phyloP scores from a whole-genome alignment of 2,329 filamentous ascomycete genomes.

The Xylariaceae sp. region DNA sequence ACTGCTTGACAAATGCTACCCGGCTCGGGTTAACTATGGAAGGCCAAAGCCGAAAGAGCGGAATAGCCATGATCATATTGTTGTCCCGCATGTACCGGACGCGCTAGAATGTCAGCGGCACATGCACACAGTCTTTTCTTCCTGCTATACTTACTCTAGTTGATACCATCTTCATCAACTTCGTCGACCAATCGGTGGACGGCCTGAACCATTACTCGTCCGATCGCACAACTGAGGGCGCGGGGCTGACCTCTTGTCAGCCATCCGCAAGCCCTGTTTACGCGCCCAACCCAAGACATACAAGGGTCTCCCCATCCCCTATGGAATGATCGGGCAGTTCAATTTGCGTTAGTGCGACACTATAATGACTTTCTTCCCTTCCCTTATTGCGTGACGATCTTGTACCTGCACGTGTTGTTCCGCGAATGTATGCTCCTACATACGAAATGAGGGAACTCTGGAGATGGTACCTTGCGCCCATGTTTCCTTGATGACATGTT shows the following conservation, averaged over 20 bases:
- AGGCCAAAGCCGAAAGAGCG: neutral
- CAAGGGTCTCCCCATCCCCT: slow-evolving; percentile 37
- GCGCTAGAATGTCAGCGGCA: neutral
- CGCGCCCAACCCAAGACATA: slow-evolving; percentile 43
- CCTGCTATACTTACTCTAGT: slow-evolving; percentile 8
- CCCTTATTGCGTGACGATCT: slow-evolving; percentile 26
- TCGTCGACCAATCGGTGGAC: slow-evolving; percentile 40
- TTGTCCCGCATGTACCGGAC: neutral
- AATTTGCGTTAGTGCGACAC: slow-evolving; percentile 26
- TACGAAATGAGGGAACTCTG: slow-evolving; percentile 9
- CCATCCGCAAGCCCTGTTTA: slow-evolving; percentile 50
- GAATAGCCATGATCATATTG: slow-evolving; percentile 7
- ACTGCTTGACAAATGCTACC: slow-evolving; percentile 15
- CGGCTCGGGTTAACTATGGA: neutral
- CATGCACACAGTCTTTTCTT: neutral
- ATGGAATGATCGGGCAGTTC: slow-evolving; percentile 24
- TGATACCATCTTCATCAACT: slow-evolving; percentile 20
- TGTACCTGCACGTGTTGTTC: slow-evolving; percentile 16
- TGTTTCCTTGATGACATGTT: neutral
- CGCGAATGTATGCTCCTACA: slow-evolving; percentile 7
- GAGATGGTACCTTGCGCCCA: neutral
- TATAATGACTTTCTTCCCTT: slow-evolving; percentile 25
- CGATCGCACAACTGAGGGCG: slow-evolving; percentile 45
- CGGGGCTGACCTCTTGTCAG: slow-evolving; percentile 38
- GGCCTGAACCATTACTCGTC: slow-evolving; percentile 37